Conservation (phyloP, 2,329 filamentous ascomycete genomes). For the Penicillium sp. region DNA sequence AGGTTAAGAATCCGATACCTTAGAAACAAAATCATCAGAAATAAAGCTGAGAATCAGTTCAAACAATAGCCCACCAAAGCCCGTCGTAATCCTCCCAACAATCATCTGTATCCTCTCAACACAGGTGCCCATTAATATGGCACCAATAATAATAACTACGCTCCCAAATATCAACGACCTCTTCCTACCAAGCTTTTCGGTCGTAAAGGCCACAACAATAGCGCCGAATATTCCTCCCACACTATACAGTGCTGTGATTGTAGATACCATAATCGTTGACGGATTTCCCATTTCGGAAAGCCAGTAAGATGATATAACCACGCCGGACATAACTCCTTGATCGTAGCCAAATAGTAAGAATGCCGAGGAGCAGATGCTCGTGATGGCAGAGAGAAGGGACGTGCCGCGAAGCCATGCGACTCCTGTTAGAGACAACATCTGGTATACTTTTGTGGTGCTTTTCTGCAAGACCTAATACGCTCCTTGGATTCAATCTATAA, state of each 20-base stretch:
- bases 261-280: conserved; percentile 22
- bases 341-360: conserved; percentile 46
- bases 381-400: conserved; percentile 22
- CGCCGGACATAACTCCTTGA: conserved; percentile 27
- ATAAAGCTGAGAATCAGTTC: neutral
- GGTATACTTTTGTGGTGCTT: neutral
- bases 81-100: conserved; percentile 23
- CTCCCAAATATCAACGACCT: conserved; percentile 23
- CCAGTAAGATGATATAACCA: conserved; percentile 25
- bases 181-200: conserved; percentile 27
- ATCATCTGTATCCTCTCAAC: conserved; percentile 21
- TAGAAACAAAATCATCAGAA: conserved; percentile 9
- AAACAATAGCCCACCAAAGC: conserved; percentile 18
- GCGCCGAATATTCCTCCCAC: conserved; percentile 25
- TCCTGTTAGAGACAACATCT: conserved; percentile 13
- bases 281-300: conserved; percentile 25
- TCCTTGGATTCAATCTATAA: no score
- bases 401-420: conserved; percentile 18
- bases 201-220: conserved; percentile 21
- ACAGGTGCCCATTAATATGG: conserved; percentile 21
- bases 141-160: conserved; percentile 21
- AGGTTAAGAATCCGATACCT: conserved; percentile 15
- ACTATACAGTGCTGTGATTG: conserved; percentile 28
- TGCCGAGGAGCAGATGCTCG: conserved; percentile 20
- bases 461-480: no score